Percentiles rank a stretch among this genome's conserved stretches.
phyloP scores from a whole-genome alignment of 495 filamentous ascomycete genomes.

The Endocarpon pusillum region DNA sequence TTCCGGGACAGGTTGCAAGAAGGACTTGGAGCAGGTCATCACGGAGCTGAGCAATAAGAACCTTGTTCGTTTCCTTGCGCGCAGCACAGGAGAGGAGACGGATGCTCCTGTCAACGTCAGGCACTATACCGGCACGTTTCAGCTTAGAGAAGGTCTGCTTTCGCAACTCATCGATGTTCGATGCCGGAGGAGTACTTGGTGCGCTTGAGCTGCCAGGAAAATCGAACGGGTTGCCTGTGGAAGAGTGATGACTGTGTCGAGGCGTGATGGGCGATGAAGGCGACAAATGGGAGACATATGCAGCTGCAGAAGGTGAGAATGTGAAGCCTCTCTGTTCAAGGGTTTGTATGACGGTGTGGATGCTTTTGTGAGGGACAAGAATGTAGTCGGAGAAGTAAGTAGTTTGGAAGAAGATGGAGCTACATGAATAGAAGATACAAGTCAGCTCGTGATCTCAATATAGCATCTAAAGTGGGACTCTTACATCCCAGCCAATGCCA shows the following conservation, averaged over 20 bases:
- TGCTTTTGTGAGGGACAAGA: slow-evolving; percentile 62
- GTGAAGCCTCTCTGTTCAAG: slow-evolving; percentile 69
- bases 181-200: slow-evolving; percentile 60
- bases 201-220: slow-evolving; percentile 21
- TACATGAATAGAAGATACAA: slow-evolving; percentile 9
- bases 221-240: slow-evolving; percentile 6
- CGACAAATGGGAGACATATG: slow-evolving; percentile 11
- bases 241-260: background rate
- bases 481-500: slow-evolving; percentile 82
- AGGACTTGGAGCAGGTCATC: slow-evolving; percentile 25
- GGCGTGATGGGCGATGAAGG: slow-evolving; percentile 14
- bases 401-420: slow-evolving; percentile 93
- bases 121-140: slow-evolving; percentile 53
- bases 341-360: slow-evolving; percentile 52
- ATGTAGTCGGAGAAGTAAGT: slow-evolving; percentile 98
- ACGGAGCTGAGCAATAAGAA: slow-evolving; percentile 27
- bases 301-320: slow-evolving; percentile 51
- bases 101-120: slow-evolving; percentile 47
- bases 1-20: slow-evolving; percentile 17
- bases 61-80: slow-evolving; percentile 28
- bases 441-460: background rate
- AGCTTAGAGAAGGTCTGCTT: slow-evolving; percentile 62
- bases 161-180: slow-evolving; percentile 62
- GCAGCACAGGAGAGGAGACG: slow-evolving; percentile 76
- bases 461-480: slow-evolving; percentile 10